Evolutionary conservation across 2,329 filamentous ascomycete genomes (phyloP).

Genomic region (Alternaria sp.): DNA sequence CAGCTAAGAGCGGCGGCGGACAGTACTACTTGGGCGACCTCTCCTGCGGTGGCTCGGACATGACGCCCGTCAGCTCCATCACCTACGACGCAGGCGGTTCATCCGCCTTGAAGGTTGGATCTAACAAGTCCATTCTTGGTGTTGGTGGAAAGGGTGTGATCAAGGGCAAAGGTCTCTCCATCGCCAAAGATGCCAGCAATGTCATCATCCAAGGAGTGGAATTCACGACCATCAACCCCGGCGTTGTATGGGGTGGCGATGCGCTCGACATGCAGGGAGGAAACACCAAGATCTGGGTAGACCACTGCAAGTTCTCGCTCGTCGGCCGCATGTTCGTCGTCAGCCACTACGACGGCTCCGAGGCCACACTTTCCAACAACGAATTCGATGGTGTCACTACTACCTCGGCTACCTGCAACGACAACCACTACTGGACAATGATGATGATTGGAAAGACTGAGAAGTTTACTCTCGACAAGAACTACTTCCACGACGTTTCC

Average conservation of each 20-base stretch:
- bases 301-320: conserved; percentile 50
- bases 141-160: conserved; percentile 49
- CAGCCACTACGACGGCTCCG: conserved; percentile 41
- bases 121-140: conserved; percentile 53
- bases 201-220: conserved; percentile 51
- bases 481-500: conserved; percentile 55
- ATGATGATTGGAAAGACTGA: conserved; percentile 52
- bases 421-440: conserved; percentile 57
- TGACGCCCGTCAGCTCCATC: conserved; percentile 30
- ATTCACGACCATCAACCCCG: conserved; percentile 47
- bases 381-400: conserved; percentile 54
- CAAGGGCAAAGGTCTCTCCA: conserved; percentile 51
- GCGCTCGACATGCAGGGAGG: conserved; percentile 45
- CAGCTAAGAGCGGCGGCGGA: conserved; percentile 15
- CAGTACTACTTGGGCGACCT: conserved; percentile 32
- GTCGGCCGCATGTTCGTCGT: conserved; percentile 56
- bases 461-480: conserved; percentile 51
- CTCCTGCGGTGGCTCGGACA: conserved; percentile 22
- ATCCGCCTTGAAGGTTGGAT: conserved; percentile 42
- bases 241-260: conserved; percentile 50
- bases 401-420: conserved; percentile 54
- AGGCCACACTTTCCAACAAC: conserved; percentile 56
- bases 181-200: conserved; percentile 43
- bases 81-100: conserved; percentile 43
- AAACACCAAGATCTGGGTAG: conserved; percentile 47